Base-by-base conservation (phyloP, 768 basidiomycete genomes). In the Rhizopogon vulgaris region DNA sequence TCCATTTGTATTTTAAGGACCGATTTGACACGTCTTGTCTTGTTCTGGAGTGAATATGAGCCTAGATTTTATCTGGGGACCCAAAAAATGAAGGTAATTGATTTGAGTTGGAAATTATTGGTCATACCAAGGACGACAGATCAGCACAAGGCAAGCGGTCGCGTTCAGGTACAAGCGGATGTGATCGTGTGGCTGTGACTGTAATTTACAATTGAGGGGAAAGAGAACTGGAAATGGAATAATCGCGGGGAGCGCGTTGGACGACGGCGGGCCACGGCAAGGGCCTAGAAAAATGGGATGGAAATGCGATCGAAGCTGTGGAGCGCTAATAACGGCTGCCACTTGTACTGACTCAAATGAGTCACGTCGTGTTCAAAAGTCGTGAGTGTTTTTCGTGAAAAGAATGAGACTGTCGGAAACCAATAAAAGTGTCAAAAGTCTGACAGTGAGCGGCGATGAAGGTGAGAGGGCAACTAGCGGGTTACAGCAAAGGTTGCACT, bases 171-270 rank as follows among this genome's bases (percentile, higher is more conserved):
- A 65, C 62, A 47, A 54, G 57, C 52, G 63, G 55, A 46, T 49
- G 56, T 58, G 65, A 68, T 68, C 67, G 65, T 49, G 65, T 66
- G 66, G 65, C 65, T 66, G 64, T 68, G 61, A 52, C 45, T 39
- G 54, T 54, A 67, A 65, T 67, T 67, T 46, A 63, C 43, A 65
- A 67, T 55, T 58, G 38, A 49, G 48, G 50, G 42, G 50, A 9
- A 25, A 43, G 55, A 46, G 49, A 57, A 54, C 54, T 59, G 60
- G 48, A 56, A 38, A 49, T 37, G 51, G 46, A 49, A 51, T 51
- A 40, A 54, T 54, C 63, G 56, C 58, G 62, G 53, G 55, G 56
- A 52, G 52, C 30, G 48, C 41, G 53, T 38, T 55, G 48, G 38
- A 32, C 39, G 37, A 40, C 56, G 53, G 49, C 49, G 49, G 51